Conservation (phyloP, 2,329 filamentous ascomycete genomes). For the Calonectria ilicicola region DNA sequence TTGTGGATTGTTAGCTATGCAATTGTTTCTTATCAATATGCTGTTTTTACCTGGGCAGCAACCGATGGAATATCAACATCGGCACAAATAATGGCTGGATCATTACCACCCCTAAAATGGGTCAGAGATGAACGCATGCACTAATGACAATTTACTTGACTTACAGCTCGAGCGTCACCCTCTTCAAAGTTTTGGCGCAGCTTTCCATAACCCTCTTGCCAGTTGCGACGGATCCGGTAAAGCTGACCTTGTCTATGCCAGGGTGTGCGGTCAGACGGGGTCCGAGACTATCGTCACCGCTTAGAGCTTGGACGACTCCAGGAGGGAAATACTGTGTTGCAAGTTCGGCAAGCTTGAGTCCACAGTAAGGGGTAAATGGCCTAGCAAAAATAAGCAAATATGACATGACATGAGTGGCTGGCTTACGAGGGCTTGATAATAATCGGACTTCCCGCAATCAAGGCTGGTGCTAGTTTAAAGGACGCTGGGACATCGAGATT, state of each 20-base stretch:
- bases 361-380: slow-evolving; percentile 67
- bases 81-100: slow-evolving; percentile 35
- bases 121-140: neutral
- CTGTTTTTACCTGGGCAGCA: slow-evolving; percentile 50
- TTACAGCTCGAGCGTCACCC: slow-evolving; percentile 68
- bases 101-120: slow-evolving; percentile 18
- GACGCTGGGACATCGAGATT: slow-evolving; percentile 61
- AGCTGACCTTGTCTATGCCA: slow-evolving; percentile 70
- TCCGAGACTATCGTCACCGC: slow-evolving; percentile 70
- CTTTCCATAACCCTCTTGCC: slow-evolving; percentile 71
- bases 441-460: slow-evolving; percentile 67
- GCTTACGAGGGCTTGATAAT: slow-evolving; percentile 64
- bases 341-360: slow-evolving; percentile 69
- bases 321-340: slow-evolving; percentile 67
- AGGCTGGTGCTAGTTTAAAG: slow-evolving; percentile 68
- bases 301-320: slow-evolving; percentile 70
- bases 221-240: slow-evolving; percentile 70
- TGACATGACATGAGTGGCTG: neutral
- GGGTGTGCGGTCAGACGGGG: slow-evolving; percentile 69
- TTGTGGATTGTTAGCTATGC: neutral
- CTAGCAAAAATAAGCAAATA: neutral
- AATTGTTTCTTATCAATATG: slow-evolving; percentile 25
- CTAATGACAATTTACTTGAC: neutral
- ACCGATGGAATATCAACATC: slow-evolving; percentile 63
- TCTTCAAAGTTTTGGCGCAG: slow-evolving; percentile 66